phyloP scores from a whole-genome alignment of 441 rosid genomes.

The Gossypium davidsonii region DNA sequence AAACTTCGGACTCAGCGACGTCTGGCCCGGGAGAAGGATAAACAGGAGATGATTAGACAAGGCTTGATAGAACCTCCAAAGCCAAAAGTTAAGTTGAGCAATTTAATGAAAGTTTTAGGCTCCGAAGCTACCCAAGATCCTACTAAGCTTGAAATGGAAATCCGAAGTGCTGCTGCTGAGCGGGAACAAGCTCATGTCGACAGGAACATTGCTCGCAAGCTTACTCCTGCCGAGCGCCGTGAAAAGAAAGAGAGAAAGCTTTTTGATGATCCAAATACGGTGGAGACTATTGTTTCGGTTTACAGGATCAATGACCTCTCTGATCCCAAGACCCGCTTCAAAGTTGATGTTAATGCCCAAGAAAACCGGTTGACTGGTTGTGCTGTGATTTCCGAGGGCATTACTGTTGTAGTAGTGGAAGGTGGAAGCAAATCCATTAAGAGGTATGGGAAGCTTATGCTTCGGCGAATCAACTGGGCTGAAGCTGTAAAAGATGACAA shows the following conservation, averaged over 20 bases:
- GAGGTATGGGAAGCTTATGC: constrained; percentile 85
- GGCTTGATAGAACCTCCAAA: constrained; percentile 89
- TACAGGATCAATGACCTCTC: constrained; percentile 78
- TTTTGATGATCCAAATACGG: constrained; percentile 55
- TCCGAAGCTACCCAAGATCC: constrained; percentile 96
- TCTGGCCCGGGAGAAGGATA: constrained; percentile 80
- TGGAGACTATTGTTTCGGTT: constrained; percentile 78
- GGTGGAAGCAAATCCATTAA: constrained; percentile 86
- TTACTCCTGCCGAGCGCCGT: constrained; percentile 88
- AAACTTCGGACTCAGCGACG: constrained; percentile 92
- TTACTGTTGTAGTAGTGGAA: constrained; percentile 76
- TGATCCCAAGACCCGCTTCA: constrained; percentile 68
- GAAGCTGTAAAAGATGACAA: constrained; percentile 42
- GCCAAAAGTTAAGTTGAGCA: constrained; percentile 90
- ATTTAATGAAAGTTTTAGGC: constrained; percentile 88
- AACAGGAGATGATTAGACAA: constrained; percentile 94
- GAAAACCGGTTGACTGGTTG: constrained; percentile 81
- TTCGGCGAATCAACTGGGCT: constrained; percentile 77
- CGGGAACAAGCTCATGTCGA: constrained; percentile 97
- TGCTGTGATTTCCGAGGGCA: constrained; percentile 61
- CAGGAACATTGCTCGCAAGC: constrained; percentile 79
- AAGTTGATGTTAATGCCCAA: constrained; percentile 87
- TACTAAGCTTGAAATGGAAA: constrained; percentile 84
- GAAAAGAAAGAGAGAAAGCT: constrained; percentile 93
- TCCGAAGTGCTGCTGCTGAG: constrained; percentile 90